A percentile compares a stretch with the other conserved stretches of the same genome.
Conservation (phyloP, 2,329 filamentous ascomycete species). For the Huntiella savannae region DNA sequence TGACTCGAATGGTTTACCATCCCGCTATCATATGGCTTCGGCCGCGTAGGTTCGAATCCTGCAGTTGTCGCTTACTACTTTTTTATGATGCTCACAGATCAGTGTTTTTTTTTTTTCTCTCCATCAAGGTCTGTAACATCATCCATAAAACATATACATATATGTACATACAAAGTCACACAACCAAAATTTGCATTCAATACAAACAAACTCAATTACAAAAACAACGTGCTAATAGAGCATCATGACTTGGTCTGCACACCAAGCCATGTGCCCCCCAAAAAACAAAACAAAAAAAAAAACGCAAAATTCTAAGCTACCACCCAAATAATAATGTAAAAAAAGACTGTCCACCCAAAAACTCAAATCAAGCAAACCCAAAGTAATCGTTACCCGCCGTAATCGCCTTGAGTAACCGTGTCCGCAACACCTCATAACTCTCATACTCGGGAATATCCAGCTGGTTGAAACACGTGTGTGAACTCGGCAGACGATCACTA, state of each 20-base stretch:
- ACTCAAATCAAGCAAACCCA: slow-evolving; percentile 69
- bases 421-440: slow-evolving; percentile 75
- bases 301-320: background rate
- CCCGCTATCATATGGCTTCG: slow-evolving; percentile 10
- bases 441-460: slow-evolving; percentile 97
- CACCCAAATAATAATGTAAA: slow-evolving; percentile 3
- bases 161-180: no score
- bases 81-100: background rate
- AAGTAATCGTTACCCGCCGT: slow-evolving; percentile 97
- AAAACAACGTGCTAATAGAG: background rate
- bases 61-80: slow-evolving; percentile 4
- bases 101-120: background rate
- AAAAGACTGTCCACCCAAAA: background rate
- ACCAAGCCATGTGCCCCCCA: background rate
- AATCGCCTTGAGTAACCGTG: slow-evolving; percentile 83
- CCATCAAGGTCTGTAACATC: background rate
- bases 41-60: slow-evolving; percentile 10
- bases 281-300: background rate
- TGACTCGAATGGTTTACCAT: slow-evolving; percentile 10
- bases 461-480: slow-evolving; percentile 98
- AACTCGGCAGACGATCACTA: slow-evolving; percentile 87
- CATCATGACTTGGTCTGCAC: slow-evolving; percentile 2
- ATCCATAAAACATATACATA: no score
- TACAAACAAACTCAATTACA: background rate
- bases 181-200: background rate